A percentile compares a stretch with the other conserved stretches of the same genome.
Conservation (phyloP, 805 yeast species). For the Saturnispora besseyi region DNA sequence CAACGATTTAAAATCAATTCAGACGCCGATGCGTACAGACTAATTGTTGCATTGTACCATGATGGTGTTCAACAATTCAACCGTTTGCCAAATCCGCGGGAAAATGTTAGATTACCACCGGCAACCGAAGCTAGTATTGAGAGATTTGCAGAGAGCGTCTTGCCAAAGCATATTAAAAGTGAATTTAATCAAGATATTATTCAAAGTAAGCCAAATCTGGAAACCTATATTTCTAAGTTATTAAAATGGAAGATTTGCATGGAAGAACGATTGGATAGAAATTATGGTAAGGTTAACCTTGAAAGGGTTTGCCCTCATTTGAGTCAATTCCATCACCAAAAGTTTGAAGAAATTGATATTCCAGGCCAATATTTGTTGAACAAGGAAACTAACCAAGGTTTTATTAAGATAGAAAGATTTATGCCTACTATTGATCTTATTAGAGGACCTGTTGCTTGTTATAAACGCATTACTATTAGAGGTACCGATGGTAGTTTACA, state of each 20-base stretch:
- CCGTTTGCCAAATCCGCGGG: constrained; percentile 77
- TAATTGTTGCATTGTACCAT: constrained; percentile 83
- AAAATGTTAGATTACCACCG: constrained; percentile 80
- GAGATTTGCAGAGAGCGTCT: constrained; percentile 84
- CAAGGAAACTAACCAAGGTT: constrained; percentile 83
- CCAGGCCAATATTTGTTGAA: constrained; percentile 94
- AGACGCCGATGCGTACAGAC: constrained; percentile 92
- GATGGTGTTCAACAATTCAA: constrained; percentile 91
- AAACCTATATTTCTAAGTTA: constrained; percentile 71
- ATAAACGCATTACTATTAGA: constrained; percentile 77
- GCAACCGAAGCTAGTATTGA: constrained; percentile 84
- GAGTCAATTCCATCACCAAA: constrained; percentile 96
- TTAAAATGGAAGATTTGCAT: constrained; percentile 89
- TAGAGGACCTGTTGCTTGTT: constrained; percentile 84
- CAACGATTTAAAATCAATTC: constrained; percentile 89
- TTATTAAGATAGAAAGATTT: constrained; percentile 87
- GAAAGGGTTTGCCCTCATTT: constrained; percentile 92
- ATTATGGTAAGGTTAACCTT: constrained; percentile 68
- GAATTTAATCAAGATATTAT: constrained; percentile 92
- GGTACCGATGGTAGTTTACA: constrained; percentile 92
- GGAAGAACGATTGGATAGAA: constrained; percentile 84
- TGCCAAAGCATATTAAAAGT: constrained; percentile 80
- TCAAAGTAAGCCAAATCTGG: constrained; percentile 76
- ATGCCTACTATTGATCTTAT: constrained; percentile 81
- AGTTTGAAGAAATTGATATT: constrained; percentile 93